Evolutionary conservation across 2,329 filamentous ascomycete genomes (phyloP).

Genomic region (Diplodia corticola): DNA sequence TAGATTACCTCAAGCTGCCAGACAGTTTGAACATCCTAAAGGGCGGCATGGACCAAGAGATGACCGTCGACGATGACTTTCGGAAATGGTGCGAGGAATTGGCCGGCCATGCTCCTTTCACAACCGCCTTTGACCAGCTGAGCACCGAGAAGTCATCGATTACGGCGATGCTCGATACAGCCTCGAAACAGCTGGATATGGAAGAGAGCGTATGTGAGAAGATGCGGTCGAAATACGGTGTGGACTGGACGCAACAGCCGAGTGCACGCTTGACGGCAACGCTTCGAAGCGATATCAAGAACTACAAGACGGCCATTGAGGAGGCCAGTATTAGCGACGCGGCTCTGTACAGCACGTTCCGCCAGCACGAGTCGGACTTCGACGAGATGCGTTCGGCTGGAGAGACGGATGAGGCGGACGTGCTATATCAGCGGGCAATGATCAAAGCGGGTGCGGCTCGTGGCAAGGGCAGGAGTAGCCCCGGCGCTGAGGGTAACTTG

Average conservation of each 20-base stretch:
- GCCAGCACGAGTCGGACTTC: constrained; percentile 84
- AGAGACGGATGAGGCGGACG: constrained; percentile 81
- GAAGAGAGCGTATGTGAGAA: constrained; percentile 98
- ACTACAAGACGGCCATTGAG: constrained; percentile 84
- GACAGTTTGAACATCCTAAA: constrained; percentile 88
- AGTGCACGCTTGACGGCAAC: constrained; percentile 88
- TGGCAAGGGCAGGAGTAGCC: constrained; percentile 62
- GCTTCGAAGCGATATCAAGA: constrained; percentile 79
- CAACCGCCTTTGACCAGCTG: constrained; percentile 74
- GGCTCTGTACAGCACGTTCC: constrained; percentile 78
- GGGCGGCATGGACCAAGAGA: constrained; percentile 86
- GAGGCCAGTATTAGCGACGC: constrained; percentile 85
- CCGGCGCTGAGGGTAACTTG: constrained; percentile 70
- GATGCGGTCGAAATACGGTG: constrained; percentile 96
- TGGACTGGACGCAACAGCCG: constrained; percentile 95
- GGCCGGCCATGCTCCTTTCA: constrained; percentile 78
- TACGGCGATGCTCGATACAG: constrained; percentile 70
- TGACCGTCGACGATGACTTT: constrained; percentile 87
- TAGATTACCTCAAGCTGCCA: constrained; percentile 90
- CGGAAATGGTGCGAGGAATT: constrained; percentile 92
- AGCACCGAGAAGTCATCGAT: constrained; percentile 77
- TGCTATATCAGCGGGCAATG: constrained; percentile 84
- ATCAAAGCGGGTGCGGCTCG: constrained; percentile 68
- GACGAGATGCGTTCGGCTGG: constrained; percentile 93
- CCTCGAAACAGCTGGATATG: constrained; percentile 87